Evolutionary conservation across 768 basidiomycete species (phyloP), one percentile per base, ranked within the genome.

Genomic region (Lactifluus hygrophoroides): DNA sequence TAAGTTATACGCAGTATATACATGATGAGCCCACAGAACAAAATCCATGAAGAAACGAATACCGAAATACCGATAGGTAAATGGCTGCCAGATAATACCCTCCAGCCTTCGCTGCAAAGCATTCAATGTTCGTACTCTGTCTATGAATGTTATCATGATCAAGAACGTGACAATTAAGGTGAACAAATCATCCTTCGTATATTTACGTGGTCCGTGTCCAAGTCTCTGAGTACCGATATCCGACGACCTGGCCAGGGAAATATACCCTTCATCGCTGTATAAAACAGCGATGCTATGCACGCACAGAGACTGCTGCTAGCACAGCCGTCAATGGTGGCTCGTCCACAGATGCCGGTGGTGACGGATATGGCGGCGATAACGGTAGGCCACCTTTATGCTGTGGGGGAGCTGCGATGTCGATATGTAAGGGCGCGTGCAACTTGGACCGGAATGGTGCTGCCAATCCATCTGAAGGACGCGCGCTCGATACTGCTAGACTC

Each of bases 331-430:
- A 58, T 9, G 73, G 72, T 23, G 73, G 72, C 28, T 71, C 72
- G 66, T 75, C 74, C 50, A 72, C 60, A 47, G 74, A 75, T n/a
- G 70, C 66, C 28, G 74, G 74, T 1, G 74, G 74, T 1, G 73
- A 74, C 8, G 74, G 74, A 49, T 75, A 75, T 34, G 71, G 71
- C 5, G 69, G 70, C 23, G 69, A 67, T 5, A 55, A 37, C 25
- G 46, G 17, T 3, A 57, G 30, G 23, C 16, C 35, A 38, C 57
- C 35, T 34, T 62, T 57, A 48, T 58, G 43, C 25, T 63, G 52
- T 55, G 54, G 52, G 46, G 67, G 52, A 4, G 66, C 58, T 7
- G 60, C 60, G 44, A 73, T 67, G 38, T 69, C 66, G 63, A 71
- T 71, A 25, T 68, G 54, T 21, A 58, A 50, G 21, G 67, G 60